Conservation (phyloP, 768 basidiomycete genomes). For the Podaxis carcinomalis region DNA sequence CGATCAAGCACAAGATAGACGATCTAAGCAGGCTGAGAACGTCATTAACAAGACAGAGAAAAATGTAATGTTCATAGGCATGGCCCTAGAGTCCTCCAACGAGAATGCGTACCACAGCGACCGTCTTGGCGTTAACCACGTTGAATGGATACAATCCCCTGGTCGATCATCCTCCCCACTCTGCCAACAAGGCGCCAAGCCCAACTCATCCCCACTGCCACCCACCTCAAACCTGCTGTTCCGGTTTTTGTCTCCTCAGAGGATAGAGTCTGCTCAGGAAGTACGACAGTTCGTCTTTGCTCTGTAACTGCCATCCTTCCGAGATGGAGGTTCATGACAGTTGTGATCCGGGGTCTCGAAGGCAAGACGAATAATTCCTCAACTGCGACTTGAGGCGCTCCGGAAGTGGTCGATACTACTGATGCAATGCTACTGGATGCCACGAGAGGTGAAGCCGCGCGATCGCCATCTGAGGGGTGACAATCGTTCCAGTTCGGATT, state of each 20-base stretch:
- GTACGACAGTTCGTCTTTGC: slow-evolving; percentile 11
- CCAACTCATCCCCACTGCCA: neutral
- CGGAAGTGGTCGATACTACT: neutral
- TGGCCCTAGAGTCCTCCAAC: neutral
- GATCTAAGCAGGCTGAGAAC: neutral
- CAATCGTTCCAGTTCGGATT: neutral
- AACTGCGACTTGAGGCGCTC: slow-evolving; percentile 18
- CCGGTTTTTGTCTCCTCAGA: neutral
- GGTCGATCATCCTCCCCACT: neutral
- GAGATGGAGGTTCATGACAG: slow-evolving; percentile 19
- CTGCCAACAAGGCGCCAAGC: neutral
- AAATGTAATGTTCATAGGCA: neutral
- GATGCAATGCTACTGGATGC: neutral
- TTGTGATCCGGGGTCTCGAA: slow-evolving; percentile 16
- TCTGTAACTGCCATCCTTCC: slow-evolving; percentile 26
- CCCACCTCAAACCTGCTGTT: neutral
- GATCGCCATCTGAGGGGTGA: neutral
- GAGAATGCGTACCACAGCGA: neutral
- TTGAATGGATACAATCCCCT: neutral
- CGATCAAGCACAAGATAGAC: no score
- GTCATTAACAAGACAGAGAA: neutral
- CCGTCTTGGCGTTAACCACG: neutral
- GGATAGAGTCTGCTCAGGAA: neutral
- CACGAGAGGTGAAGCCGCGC: neutral
- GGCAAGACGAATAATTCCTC: slow-evolving; percentile 18